These are phyloP conservation scores for Daphne laureola DNA, from an alignment of 441 rosid species.

Conservation along the genomic window DNA sequence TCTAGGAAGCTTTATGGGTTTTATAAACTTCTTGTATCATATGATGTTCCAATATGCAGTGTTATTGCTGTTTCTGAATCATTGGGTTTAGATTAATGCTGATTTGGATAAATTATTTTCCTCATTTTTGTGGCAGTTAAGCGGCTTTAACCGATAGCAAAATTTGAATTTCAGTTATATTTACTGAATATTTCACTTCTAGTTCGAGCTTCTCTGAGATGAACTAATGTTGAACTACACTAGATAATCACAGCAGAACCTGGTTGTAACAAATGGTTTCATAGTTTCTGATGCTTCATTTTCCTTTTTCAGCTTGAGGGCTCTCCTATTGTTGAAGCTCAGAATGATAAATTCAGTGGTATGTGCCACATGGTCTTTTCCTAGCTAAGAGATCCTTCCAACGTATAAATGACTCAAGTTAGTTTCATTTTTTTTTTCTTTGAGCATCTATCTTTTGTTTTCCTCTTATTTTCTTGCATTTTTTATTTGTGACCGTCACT, in stretches of 20 bases:
- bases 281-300: conserved; percentile 9
- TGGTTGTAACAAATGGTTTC: not conserved
- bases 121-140: too few relatives aligned
- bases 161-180: too few relatives aligned
- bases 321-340: conserved; percentile 78
- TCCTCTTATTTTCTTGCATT: not conserved
- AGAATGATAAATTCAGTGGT: conserved; percentile 94
- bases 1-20: too few relatives aligned
- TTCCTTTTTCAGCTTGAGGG: conserved; percentile 75
- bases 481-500: too few relatives aligned
- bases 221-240: not conserved
- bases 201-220: not conserved
- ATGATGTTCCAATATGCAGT: too few relatives aligned
- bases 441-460: not conserved
- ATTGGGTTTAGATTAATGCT: too few relatives aligned
- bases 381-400: too few relatives aligned
- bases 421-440: conserved; percentile 1
- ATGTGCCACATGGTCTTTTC: conserved; percentile 12
- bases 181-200: not conserved
- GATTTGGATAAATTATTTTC: too few relatives aligned
- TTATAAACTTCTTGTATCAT: too few relatives aligned
- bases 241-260: not conserved
- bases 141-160: too few relatives aligned
- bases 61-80: too few relatives aligned
- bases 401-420: too few relatives aligned